Evolutionary conservation across 108 stramenopile genomes (phyloP), one percentile per base, ranked within the genome.

Genomic region (Cylindrotheca closterium): DNA sequence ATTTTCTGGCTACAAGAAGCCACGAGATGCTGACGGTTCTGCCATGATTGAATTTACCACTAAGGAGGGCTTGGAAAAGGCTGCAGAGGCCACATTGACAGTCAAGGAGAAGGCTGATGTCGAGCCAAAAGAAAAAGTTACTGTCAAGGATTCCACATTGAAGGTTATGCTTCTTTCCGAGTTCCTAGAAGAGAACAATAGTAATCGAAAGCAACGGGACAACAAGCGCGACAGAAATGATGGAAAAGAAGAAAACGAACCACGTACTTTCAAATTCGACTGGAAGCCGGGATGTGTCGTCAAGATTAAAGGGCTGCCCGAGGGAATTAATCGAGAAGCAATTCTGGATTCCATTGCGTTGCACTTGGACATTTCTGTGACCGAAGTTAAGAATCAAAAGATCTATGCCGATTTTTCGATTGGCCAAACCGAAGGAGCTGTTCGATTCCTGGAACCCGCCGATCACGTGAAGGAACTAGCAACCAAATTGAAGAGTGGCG

Each of bases 221-320:
- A 65, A 62, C 18, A 75, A 74, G 31, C 60, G 55, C 30, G 53
- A 52, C 10, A 31, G 66, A 15, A 52, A 64, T 30, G 58, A 65
- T 12, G 45, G 42, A 1, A 68, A 73, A 8, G 61, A 77, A 19
- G 61, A 75, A 30, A 46, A 48, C 0, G 72, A 77, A 51, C 61
- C 34, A 0, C 49, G 67, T 18, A 60, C 68, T 37, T 89, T 89
- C 45, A 78, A 54, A 8, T 25, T 90, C 19, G 87, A 90, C 45
- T 90, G 88, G 90, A 74, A 87, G 52, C 86, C 82, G 51, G 84
- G 86, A 17, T 90, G 91, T 67, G 94, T 95, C 53, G 85, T 92
- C 67, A 42, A 79, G 26, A 33, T 95, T 33, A 68, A 76, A 2
- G 91, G 94, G 33, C 61, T 95, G 2, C 76, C 83, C 17, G 79